phyloP scores from a whole-genome alignment of 345 rosid species.

The Pistacia vera region DNA sequence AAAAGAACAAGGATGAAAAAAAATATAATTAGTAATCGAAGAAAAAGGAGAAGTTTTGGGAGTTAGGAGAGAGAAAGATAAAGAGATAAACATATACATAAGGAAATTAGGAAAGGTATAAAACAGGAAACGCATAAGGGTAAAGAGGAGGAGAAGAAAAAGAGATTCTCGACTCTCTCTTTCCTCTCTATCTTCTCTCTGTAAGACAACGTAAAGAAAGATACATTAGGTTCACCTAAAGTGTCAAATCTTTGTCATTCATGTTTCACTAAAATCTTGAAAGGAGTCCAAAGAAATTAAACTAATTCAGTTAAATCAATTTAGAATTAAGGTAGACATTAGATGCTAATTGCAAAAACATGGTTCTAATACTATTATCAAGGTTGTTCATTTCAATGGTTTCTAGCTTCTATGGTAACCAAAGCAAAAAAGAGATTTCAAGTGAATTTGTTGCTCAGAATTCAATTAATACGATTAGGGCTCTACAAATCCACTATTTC shows the following conservation, averaged over 20 bases:
- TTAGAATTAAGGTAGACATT: not conserved
- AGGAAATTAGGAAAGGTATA: not conserved
- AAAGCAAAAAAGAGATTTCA: not conserved
- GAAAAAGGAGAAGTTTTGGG: too few species aligned
- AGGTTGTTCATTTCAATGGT: too few species aligned
- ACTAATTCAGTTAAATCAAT: not conserved
- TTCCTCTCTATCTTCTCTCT: not conserved
- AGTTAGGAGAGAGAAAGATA: not conserved
- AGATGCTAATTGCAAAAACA: not conserved
- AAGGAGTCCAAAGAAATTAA: not conserved
- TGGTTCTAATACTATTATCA: too few species aligned
- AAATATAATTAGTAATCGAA: too few species aligned
- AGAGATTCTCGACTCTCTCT: not conserved
- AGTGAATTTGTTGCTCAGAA: not conserved
- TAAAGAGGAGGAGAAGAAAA: not conserved
- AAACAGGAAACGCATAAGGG: not conserved
- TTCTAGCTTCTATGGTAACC: too few species aligned
- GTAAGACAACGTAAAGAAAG: too few species aligned
- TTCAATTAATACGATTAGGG: not conserved
- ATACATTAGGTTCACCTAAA: not conserved
- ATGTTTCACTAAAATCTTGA: not conserved
- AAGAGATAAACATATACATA: too few species aligned
- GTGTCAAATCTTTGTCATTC: not conserved
- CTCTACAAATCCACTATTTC: not conserved
- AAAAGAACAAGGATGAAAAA: not conserved